Evolutionary conservation across 225 moss, liverwort and hornwort genomes (phyloP), one percentile per base, ranked within the genome.

Genomic region (Pseudisothecium myosuroides): DNA sequence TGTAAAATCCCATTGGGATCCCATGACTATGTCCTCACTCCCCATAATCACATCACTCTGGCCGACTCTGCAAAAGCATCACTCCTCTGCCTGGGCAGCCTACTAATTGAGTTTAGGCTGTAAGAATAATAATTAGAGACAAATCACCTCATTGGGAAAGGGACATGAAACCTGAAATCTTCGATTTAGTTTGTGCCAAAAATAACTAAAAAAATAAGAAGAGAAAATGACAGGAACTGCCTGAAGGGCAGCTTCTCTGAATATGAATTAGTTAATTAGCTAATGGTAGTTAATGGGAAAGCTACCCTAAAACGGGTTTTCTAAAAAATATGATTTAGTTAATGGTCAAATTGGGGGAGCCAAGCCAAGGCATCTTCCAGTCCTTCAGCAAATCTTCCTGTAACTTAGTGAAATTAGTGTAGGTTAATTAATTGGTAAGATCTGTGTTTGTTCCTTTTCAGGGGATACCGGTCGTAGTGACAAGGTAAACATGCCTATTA

Each of bases 1-100:
- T 7, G 84, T 41, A 54, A 81, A 87, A 92, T 88, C 88, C 88
- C 63, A 63, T 82, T 77, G 56, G 88, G 64, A 92, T 90, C 90
- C 90, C 87, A 90, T 85, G 89, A 77, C 85, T 24, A 41, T 64
- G 90, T 92, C 90, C 85, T 71, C 52, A 17, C 52, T 52, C 31
- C 62, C 62, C 82, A 52, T 67, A 76, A 90, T 90, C 76, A 90
- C 87, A 87, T 69, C 87, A 75, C 87, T 80, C 87, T 80, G 83
- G 39, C 84, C 89, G 37, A 84, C 85, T 61, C 87, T 89, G 85
- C 59, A 12, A 80, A 80, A 80, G 80, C 59, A 56, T n/a, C 76
- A 12, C 76, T 76, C 52, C 76, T n/a, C 29, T 45, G n/a, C 20
- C 56, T 23, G 23, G 58, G 23, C 58, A 37, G 15, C 15, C 77